phyloP scores from a whole-genome alignment of 2,329 filamentous ascomycete genomes.

The Ceratocystis colombiana region DNA sequence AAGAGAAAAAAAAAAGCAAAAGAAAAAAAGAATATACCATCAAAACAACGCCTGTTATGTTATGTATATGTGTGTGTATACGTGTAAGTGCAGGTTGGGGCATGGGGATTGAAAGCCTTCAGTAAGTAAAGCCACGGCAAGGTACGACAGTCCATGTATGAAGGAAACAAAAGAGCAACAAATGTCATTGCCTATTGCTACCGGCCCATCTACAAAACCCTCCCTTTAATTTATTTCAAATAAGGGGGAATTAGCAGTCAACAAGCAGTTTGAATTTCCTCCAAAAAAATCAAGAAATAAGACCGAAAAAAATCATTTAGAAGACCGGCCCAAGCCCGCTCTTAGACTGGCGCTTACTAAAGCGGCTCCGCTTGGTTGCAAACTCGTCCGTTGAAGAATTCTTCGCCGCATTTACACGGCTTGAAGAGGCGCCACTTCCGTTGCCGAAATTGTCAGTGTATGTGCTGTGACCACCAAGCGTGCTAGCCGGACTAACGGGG shows the following conservation, averaged over 20 bases:
- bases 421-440: slow-evolving; percentile 25
- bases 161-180: slow-evolving; percentile 28
- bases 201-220: no score
- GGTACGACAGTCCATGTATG: not conserved
- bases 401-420: slow-evolving; percentile 50
- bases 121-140: not conserved
- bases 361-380: slow-evolving; percentile 51
- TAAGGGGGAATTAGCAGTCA: no score
- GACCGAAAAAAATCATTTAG: slow-evolving; percentile 34
- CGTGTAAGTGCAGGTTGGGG: not conserved
- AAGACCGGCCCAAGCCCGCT: slow-evolving; percentile 88
- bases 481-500: slow-evolving; percentile 64
- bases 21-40: slow-evolving; percentile 22
- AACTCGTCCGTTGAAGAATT: slow-evolving; percentile 49
- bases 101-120: not conserved
- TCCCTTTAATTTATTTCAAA: no score
- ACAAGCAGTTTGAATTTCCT: no score
- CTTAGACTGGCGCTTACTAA: slow-evolving; percentile 88
- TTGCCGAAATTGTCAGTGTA: slow-evolving; percentile 43
- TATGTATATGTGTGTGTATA: not conserved
- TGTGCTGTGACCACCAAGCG: slow-evolving; percentile 50
- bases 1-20: slow-evolving; percentile 19
- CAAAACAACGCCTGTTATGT: slow-evolving; percentile 13
- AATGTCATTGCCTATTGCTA: slow-evolving; percentile 13
- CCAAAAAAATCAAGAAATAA: slow-evolving; percentile 19